phyloP scores from a whole-genome alignment of 495 filamentous ascomycete species.

The Sabuloglossum arenarium region DNA sequence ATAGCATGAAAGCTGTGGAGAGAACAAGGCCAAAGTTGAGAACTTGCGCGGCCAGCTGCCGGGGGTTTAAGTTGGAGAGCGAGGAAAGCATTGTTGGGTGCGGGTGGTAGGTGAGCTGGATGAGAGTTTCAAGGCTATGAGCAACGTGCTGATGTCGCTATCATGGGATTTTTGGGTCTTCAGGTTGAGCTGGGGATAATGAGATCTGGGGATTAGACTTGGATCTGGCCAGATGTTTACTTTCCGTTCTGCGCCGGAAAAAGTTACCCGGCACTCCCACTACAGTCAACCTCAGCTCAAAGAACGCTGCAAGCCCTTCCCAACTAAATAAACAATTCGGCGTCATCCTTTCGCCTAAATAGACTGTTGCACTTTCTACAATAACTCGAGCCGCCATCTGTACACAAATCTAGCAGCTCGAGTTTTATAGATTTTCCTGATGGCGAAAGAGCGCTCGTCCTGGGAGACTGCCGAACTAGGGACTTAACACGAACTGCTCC shows the following conservation, averaged over 20 bases:
- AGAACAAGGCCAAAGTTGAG: slow-evolving; percentile 93
- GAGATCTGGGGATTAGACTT: neutral
- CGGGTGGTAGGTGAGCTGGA: neutral
- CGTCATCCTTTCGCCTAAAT: neutral
- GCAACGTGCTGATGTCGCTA: neutral
- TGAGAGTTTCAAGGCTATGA: neutral
- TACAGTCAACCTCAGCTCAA: neutral
- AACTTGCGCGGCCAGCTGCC: slow-evolving; percentile 69
- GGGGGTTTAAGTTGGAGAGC: slow-evolving; percentile 40
- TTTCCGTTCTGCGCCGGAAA: neutral
- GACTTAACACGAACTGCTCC: neutral
- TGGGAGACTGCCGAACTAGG: neutral
- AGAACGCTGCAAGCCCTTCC: neutral
- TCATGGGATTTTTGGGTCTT: neutral
- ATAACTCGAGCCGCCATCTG: neutral
- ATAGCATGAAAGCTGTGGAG: slow-evolving; percentile 92
- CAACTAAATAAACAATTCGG: neutral
- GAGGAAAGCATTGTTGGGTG: slow-evolving; percentile 44
- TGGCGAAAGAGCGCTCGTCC: neutral
- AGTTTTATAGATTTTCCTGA: neutral
- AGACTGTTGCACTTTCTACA: neutral
- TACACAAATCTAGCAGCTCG: neutral
- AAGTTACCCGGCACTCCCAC: neutral
- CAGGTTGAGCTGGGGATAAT: neutral
- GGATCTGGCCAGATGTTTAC: neutral